These are phyloP conservation scores for Toxicodendron radicans DNA, from an alignment of 345 rosid genomes.

Conservation along the genomic window DNA sequence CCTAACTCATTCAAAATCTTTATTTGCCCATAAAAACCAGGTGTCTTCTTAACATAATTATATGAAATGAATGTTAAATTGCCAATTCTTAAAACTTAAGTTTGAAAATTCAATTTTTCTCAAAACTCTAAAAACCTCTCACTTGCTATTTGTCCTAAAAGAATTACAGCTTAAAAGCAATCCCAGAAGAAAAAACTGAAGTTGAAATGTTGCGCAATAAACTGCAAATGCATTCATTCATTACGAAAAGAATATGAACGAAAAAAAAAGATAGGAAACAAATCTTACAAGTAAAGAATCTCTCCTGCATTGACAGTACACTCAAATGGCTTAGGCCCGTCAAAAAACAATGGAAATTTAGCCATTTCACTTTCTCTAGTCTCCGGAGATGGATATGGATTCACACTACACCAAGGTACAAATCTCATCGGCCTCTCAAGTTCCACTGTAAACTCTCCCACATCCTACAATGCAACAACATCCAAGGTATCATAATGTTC, in stretches of 20 bases:
- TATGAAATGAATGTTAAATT: not conserved
- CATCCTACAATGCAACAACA: constrained; percentile 36
- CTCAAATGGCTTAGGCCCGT: constrained; percentile 75
- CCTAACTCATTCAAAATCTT: not conserved
- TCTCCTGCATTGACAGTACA: constrained; percentile 83
- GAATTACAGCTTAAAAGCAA: not conserved
- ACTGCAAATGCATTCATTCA: not conserved
- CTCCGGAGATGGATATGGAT: constrained; percentile 66
- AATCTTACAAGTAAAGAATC: constrained; percentile 77
- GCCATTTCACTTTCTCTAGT: constrained; percentile 41
- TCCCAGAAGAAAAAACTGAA: not conserved
- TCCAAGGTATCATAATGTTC: not conserved
- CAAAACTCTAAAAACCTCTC: not conserved
- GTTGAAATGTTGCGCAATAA: not conserved
- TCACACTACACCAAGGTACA: constrained; percentile 85
- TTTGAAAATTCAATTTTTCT: not conserved
- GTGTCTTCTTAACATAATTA: not conserved
- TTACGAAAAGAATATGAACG: not conserved
- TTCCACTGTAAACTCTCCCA: constrained; percentile 56
- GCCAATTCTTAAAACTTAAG: not conserved
- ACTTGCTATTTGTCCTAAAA: not conserved
- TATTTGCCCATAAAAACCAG: not conserved
- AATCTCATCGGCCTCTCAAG: constrained; percentile 53
- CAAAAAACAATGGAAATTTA: constrained; percentile 67
- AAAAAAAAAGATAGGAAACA: constrained; percentile 3